Evolutionary conservation across 345 rosid species (phyloP), one percentile per base, ranked within the genome.

Genomic region (Hibiscus syriacus): DNA sequence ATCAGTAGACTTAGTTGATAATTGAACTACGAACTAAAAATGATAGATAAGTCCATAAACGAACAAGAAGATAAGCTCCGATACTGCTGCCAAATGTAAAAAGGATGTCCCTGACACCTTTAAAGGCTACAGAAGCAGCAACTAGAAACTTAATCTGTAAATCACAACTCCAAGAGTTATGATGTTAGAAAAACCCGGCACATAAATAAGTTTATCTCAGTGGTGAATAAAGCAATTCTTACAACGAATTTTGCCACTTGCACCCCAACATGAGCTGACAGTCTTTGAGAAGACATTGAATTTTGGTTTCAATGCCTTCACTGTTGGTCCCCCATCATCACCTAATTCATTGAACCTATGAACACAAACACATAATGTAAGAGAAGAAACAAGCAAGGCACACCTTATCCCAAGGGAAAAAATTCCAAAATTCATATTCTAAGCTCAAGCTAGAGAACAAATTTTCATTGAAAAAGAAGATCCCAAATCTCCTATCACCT

Each of bases 61-160:
- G 10, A 62, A 90, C 96, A 88, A 90, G 74, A 66, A 87, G 85
- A 84, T 81, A 82, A 23, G 94, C 92, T 59, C 94, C 94, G 55
- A 87, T 29, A 1, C 84, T 67, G 75, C 86, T 86, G 56, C 90
- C 96, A 60, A 83, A 67, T 69, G 86, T 76, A 67, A 87, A 90
- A 50, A 87, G 72, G 48, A 87, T 79, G 34, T 94, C 79, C 0
- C 94, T 94, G 6, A 84, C 38, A 65, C 87, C 92, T 72, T 87
- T 90, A 70, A 86, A 61, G 27, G 86, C 86, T 22, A 90, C 85
- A 14, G 81, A 72, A 63, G 78, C 79, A 50, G 83, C 80, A 77
- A 84, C 80, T 26, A 80, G 75, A 69, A 74, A 22, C 74, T 81
- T 86, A 53, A 79, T 71, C 83, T 82, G 84, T 17, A 65, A 55